These are phyloP conservation scores for Eragrostis curvula DNA, from an alignment of 176 grass and related monocot genomes.

Conservation along the genomic window DNA sequence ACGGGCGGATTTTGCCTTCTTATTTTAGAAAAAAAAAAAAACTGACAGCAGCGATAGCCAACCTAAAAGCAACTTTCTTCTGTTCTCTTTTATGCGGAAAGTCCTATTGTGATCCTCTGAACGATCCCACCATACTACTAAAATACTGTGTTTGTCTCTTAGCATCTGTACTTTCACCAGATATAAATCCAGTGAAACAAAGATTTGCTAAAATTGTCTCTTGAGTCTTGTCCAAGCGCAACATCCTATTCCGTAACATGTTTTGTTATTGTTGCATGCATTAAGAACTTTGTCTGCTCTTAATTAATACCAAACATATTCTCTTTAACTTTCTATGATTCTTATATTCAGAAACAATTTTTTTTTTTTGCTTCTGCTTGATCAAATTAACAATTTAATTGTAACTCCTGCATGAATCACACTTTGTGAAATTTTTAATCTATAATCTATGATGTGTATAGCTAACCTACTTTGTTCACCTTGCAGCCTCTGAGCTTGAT, in stretches of 20 bases:
- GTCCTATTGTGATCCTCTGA: constrained; percentile 10
- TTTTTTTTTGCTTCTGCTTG: background rate
- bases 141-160: background rate
- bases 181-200: constrained; percentile 16
- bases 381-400: constrained; percentile 1
- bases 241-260: background rate
- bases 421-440: constrained; percentile 3
- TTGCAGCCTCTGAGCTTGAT: constrained; percentile 56
- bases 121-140: background rate
- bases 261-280: constrained; percentile 19
- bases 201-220: constrained; percentile 8
- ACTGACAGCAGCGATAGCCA: background rate
- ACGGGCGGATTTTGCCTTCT: background rate
- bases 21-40: background rate
- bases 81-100: background rate
- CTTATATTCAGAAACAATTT: background rate
- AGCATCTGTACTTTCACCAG: background rate
- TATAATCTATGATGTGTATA: background rate
- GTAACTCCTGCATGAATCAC: background rate
- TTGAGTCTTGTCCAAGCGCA: background rate
- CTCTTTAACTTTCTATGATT: constrained; percentile 7
- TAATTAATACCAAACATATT: background rate
- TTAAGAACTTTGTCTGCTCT: constrained; percentile 10
- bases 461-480: constrained; percentile 4
- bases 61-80: constrained; percentile 11